Conservation (phyloP, 1,284 basidiomycete species). For the Ceratobasidium sp. region DNA sequence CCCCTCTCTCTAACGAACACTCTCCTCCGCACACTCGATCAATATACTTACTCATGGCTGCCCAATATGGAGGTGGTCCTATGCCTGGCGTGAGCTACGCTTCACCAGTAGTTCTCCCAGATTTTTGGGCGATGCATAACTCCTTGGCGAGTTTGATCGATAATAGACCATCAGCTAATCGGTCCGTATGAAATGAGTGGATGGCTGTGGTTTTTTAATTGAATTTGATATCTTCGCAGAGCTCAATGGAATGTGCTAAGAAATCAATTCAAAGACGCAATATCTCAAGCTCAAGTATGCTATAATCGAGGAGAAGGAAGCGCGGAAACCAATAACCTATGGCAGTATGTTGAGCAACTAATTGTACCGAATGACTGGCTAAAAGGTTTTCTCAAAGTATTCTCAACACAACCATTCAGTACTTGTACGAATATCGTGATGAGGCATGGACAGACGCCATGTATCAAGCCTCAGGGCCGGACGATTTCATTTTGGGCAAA, state of each 20-base stretch:
- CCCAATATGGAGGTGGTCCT: background rate
- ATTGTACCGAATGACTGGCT: background rate
- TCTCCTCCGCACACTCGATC: no score
- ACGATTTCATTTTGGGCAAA: background rate
- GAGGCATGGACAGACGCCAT: background rate
- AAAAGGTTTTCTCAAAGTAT: background rate
- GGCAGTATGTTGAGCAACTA: background rate
- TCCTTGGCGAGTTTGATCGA: background rate
- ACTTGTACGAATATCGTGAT: background rate
- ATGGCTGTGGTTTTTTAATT: background rate
- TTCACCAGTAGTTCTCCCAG: background rate
- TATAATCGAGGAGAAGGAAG: background rate
- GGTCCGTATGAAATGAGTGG: background rate
- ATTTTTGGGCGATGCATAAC: background rate
- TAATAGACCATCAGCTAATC: background rate
- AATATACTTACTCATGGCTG: background rate
- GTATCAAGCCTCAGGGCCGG: background rate
- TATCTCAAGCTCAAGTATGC: background rate
- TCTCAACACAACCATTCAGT: background rate
- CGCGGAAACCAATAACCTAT: background rate
- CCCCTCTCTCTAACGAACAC: background rate
- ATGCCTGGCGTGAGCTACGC: background rate
- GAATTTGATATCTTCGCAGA: background rate
- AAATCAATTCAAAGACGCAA: background rate
- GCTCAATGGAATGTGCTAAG: constrained; percentile 1